Conservation (phyloP, 2,329 filamentous ascomycete genomes). For the Onygenales sp. region DNA sequence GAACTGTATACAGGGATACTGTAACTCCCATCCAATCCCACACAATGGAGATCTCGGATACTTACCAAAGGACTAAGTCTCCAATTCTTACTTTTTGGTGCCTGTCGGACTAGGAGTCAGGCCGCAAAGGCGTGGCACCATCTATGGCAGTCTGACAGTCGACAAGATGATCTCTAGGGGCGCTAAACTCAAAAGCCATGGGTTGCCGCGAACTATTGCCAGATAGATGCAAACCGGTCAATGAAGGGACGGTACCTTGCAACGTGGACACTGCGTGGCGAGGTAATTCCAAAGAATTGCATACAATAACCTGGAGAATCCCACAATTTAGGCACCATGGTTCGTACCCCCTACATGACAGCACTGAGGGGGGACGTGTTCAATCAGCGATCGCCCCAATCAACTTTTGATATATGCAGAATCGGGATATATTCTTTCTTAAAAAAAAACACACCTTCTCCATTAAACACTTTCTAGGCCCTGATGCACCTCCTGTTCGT, state of each 20-base stretch:
- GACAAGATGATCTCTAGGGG: neutral
- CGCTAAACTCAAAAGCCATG: neutral
- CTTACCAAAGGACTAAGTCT: neutral
- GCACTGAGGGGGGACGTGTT: too few species aligned
- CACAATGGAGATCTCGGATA: neutral
- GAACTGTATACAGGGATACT: neutral
- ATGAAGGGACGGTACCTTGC: neutral
- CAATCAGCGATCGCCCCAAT: too few species aligned
- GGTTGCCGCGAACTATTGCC: conserved; percentile 1
- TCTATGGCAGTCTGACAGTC: neutral
- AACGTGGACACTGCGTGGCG: neutral
- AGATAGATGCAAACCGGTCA: neutral
- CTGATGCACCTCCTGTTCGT: too few species aligned
- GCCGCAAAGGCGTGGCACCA: conserved; percentile 2
- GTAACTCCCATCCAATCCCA: neutral
- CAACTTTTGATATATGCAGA: too few species aligned
- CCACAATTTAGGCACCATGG: too few species aligned
- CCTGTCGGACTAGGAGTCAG: neutral
- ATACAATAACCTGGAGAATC: too few species aligned
- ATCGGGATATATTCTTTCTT: too few species aligned
- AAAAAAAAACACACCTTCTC: too few species aligned
- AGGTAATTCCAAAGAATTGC: neutral
- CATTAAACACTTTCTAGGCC: too few species aligned
- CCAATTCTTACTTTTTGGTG: neutral
- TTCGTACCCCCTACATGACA: too few species aligned